Base-by-base conservation (phyloP, 2,329 filamentous ascomycete species). In the Pyrenochaeta sp. region DNA sequence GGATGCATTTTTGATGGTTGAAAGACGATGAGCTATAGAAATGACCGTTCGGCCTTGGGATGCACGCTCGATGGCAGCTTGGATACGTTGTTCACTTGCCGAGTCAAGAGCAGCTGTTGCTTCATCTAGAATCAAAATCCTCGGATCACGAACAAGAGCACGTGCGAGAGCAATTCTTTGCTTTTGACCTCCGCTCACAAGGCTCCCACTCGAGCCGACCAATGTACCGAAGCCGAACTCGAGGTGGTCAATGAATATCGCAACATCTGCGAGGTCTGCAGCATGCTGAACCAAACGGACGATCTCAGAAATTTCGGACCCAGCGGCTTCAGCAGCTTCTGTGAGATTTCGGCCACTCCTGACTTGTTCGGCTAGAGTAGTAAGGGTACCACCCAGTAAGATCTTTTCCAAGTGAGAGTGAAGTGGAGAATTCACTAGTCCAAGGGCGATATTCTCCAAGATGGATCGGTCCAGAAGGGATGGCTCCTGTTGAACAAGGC, bases 61-160 rank as follows among this genome's bases (percentile, higher is more conserved):
- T 11, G 63, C 65, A 13, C 55, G 57, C 13, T 69, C 67, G 17
- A 73, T 68, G 3, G 70, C 68, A 28, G 48, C 53, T 55, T 83
- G 78, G 29, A 86, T 83, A 4, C 76, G 73, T 30, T 72, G 73
- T 57, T 86, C 83, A 32, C 77, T 82, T 2, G 75, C 74, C 10
- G 81, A 82, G 58, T 86, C 83, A 0, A 86, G 72, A 1, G 83
- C 77, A 1, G 81, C 77, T 2, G 83, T 86, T 2, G 83, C 82
- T 58, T 86, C 83, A 30, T 86, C 84, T 2, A 86, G 71, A 8
- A 86, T 73, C 3, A 86, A 70, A 7, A 86, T 78, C 35, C 73
- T 73, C 2, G 82, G 82, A 31, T 85, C 74, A 3, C 78, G 73
- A 20, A 86, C 77, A 10, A 86, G 67, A 4, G 70, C 70, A 13